Conservation (phyloP, 441 rosid genomes). For the Euphorbia corollata region DNA sequence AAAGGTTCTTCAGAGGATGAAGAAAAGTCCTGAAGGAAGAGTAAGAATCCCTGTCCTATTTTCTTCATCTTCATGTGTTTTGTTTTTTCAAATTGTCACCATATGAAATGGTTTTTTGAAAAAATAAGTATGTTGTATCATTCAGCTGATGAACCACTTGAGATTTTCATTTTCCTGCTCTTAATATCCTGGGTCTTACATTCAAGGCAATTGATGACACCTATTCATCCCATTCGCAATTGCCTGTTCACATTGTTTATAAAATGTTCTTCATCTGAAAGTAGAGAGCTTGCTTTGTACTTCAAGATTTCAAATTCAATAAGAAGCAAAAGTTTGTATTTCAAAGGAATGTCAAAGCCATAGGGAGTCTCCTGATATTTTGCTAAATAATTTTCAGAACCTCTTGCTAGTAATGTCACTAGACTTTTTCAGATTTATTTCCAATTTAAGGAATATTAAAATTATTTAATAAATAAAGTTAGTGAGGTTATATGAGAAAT, state of each 20-base stretch:
- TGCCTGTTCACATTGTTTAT: not conserved
- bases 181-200: not conserved
- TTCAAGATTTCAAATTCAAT: not conserved
- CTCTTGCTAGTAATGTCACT: not conserved
- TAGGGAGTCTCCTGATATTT: not conserved
- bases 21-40: constrained; percentile 66
- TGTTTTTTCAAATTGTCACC: not conserved
- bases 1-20: constrained; percentile 72
- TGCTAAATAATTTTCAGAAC: not conserved
- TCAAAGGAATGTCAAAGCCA: not conserved
- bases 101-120: constrained; percentile 3
- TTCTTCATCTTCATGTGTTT: not conserved
- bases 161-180: not conserved
- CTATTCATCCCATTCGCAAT: not conserved
- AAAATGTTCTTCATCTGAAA: not conserved
- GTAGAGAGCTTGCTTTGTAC: not conserved
- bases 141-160: not conserved
- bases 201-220: not conserved
- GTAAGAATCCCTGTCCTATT: constrained; percentile 30
- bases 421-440: not conserved
- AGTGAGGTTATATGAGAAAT: not conserved
- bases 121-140: not conserved
- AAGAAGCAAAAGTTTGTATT: not conserved
- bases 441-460: not conserved
- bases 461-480: not conserved